These are phyloP conservation scores for Leonotis leonurus DNA, from an alignment of 257 asterid species.

Conservation along the genomic window DNA sequence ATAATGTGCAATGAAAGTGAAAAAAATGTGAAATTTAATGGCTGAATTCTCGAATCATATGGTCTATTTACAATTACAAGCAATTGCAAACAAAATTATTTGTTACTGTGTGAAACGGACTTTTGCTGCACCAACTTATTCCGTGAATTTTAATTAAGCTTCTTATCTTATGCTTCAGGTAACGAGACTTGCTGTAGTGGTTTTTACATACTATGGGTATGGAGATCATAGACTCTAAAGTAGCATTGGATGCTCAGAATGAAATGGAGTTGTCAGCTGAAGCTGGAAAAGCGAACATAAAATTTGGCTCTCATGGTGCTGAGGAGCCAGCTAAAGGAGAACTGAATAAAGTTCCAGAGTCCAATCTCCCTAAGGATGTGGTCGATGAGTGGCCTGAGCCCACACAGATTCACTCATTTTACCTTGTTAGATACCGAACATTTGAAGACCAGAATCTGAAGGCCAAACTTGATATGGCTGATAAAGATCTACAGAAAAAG, in stretches of 20 bases:
- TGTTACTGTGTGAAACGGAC: neutral
- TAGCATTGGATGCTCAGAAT: constrained; percentile 21
- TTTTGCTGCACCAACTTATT: no score
- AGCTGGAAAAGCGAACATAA: constrained; percentile 25
- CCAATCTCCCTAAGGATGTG: constrained; percentile 62
- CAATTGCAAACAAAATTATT: neutral
- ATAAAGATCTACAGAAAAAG: constrained; percentile 62
- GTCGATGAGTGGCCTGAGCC: constrained; percentile 94
- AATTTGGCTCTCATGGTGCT: constrained; percentile 36
- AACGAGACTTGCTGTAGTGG: constrained; percentile 7
- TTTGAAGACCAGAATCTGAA: constrained; percentile 60
- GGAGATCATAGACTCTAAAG: constrained; percentile 25
- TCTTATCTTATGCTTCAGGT: constrained; percentile 17
- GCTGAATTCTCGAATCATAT: neutral
- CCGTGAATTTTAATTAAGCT: neutral
- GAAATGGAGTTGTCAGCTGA: constrained; percentile 20
- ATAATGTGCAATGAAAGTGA: no score
- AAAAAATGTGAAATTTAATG: neutral
- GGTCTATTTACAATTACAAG: neutral
- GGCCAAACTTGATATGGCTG: constrained; percentile 60
- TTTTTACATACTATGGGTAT: constrained; percentile 21
- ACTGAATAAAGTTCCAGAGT: constrained; percentile 21
- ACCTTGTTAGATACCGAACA: constrained; percentile 50
- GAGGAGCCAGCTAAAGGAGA: constrained; percentile 25
- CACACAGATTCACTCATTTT: constrained; percentile 51